Percentiles rank a stretch among this genome's conserved stretches.
phyloP scores from a whole-genome alignment of 2,329 filamentous ascomycete species.

The Nigrospora oryzae region DNA sequence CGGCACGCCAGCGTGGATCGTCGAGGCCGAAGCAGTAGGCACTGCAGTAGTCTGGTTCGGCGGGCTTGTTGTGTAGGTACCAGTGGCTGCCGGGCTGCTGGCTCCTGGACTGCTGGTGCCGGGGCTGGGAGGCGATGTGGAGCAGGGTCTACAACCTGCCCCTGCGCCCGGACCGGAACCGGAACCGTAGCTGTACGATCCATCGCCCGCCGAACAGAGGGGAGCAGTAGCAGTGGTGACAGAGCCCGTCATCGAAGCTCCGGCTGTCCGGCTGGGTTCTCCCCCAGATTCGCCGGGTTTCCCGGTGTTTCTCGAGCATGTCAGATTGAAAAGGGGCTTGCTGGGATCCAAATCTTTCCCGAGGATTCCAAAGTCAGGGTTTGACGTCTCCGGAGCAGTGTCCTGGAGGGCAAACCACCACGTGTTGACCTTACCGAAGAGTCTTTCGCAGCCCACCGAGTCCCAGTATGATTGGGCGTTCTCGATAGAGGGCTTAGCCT shows the following conservation, averaged over 20 bases:
- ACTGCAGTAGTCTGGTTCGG: no score
- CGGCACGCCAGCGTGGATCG: no score
- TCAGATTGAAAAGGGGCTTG: slow-evolving; percentile 55
- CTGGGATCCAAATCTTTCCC: slow-evolving; percentile 37
- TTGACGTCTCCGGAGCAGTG: slow-evolving; percentile 46
- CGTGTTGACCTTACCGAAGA: slow-evolving; percentile 55
- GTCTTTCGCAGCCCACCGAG: slow-evolving; percentile 59
- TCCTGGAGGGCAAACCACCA: slow-evolving; percentile 79
- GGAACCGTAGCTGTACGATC: slow-evolving; percentile 11
- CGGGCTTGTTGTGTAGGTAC: no score
- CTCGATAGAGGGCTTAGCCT: slow-evolving; percentile 51
- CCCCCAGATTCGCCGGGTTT: slow-evolving; percentile 9
- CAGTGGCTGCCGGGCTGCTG: no score
- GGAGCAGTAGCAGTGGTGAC: slow-evolving; percentile 11
- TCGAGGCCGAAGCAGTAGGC: no score
- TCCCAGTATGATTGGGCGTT: slow-evolving; percentile 80
- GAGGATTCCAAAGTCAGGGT: slow-evolving; percentile 64
- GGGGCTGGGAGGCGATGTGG: slow-evolving; percentile 7
- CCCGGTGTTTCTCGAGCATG: slow-evolving; percentile 35
- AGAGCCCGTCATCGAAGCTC: slow-evolving; percentile 6
- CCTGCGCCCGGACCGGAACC: slow-evolving; percentile 13
- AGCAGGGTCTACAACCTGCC: slow-evolving; percentile 17
- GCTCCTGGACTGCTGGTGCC: not conserved
- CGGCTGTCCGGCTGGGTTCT: slow-evolving; percentile 6
- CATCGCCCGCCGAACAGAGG: slow-evolving; percentile 10